Evolutionary conservation across 371 early-diverging fungal species (phyloP), one percentile per base, ranked within the genome.

Genomic region (Ecytonucleospora hepatopenaei): DNA sequence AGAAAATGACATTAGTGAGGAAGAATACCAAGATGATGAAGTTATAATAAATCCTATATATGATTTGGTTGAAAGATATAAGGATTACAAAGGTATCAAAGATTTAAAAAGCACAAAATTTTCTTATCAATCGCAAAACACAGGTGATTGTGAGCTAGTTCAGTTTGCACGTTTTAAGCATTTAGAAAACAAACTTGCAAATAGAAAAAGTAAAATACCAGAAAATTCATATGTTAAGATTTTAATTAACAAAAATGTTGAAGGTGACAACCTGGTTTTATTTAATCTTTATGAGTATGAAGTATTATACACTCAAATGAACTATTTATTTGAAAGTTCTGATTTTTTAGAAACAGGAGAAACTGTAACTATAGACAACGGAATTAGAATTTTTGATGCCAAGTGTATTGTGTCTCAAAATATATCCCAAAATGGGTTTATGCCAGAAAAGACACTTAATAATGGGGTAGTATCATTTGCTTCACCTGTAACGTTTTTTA

Each of bases 381-480:
- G 75, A 3, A 56, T 60, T 59, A 57, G 49, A 62, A 59, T 75
- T 23, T 19, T 67, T 27, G 34, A 60, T 30, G 54, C 64, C 2
- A 32, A 32, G 15, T 60, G 59, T 1, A 51, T 71, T n/a, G 19
- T 69, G 0, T 65, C 69, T 4, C 35, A 55, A 4, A 65, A 65
- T 32, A 2, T 59, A 24, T 67, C 56, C 16, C 58, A 74, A n/a
- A 70, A 67, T 16, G 68, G 64, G 27, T 68, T 74, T 48, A 70
- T 63, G 24, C 56, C 60, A 54, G 59, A 71, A 48, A 48, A 66
- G 56, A 34, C 30, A 35, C 66, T 65, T 32, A 58, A 51, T 8
- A 35, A 32, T 35, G 80, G 80, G 16, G 67, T 75, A 0, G 28
- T 75, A 0, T 69, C 63, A 30, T 79, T 74, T 68, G 54, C 75